Conservation (phyloP, 225 moss, liverwort and hornwort genomes). For the Physcomitrellopsis africana region DNA sequence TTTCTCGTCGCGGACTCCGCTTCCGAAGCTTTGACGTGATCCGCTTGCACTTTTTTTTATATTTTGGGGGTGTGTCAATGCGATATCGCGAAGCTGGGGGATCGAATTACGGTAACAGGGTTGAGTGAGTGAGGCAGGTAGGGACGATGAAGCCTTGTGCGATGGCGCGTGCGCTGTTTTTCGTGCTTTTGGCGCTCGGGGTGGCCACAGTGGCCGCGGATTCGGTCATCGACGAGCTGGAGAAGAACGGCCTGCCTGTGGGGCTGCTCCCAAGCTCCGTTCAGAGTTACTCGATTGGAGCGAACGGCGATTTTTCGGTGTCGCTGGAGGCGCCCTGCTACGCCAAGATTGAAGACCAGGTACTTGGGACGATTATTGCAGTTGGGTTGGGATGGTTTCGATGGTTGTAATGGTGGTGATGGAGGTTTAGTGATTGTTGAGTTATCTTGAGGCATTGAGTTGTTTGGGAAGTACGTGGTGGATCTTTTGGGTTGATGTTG, state of each 20-base stretch:
- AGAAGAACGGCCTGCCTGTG: conserved; percentile 72
- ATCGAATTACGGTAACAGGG: too few relatives aligned
- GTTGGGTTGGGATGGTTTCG: background rate
- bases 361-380: background rate
- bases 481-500: too few relatives aligned
- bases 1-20: too few relatives aligned
- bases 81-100: too few relatives aligned
- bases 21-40: too few relatives aligned
- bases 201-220: conserved; percentile 18
- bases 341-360: conserved; percentile 66
- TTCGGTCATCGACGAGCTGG: conserved; percentile 64
- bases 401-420: background rate
- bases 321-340: conserved; percentile 58
- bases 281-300: conserved; percentile 47
- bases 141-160: too few relatives aligned
- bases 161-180: conserved; percentile 22
- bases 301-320: conserved; percentile 68
- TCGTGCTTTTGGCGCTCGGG: conserved; percentile 9
- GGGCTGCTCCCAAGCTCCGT: conserved; percentile 78
- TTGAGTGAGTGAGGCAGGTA: too few relatives aligned
- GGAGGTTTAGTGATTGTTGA: background rate
- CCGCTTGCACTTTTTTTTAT: too few relatives aligned
- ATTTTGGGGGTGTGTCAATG: too few relatives aligned
- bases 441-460: too few relatives aligned
- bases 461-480: too few relatives aligned